phyloP scores from a whole-genome alignment of 305 asterid genomes.

The Fraxinus latifolia region DNA sequence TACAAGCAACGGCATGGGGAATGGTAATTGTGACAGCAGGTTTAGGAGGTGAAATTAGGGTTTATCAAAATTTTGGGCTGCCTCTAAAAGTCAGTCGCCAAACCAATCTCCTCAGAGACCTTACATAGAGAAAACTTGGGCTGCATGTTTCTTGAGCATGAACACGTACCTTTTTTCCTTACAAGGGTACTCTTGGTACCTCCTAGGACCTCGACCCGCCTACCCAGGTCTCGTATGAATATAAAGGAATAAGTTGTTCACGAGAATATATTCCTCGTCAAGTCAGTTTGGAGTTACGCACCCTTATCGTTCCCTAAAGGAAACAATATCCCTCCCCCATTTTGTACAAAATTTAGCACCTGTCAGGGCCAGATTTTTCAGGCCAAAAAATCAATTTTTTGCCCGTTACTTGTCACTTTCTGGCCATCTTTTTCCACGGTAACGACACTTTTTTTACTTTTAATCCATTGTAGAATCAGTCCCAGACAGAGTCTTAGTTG shows the following conservation, averaged over 20 bases:
- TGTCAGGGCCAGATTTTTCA: no score
- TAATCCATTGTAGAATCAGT: no score
- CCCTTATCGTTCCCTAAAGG: background rate
- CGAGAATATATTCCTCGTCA: background rate
- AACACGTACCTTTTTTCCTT: background rate
- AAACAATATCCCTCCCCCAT: background rate
- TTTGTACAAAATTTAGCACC: background rate
- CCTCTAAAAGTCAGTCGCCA: conserved; percentile 70
- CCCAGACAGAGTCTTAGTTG: no score
- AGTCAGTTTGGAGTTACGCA: background rate
- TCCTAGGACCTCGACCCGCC: background rate
- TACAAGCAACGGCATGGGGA: conserved; percentile 96
- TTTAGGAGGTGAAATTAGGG: conserved; percentile 76
- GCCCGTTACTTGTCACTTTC: no score
- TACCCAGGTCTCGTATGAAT: background rate
- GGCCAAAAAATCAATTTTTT: no score
- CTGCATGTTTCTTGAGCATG: background rate
- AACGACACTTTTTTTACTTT: no score
- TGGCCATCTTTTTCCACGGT: no score
- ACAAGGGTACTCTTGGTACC: background rate
- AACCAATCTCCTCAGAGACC: conserved; percentile 52
- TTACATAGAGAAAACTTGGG: conserved; percentile 9
- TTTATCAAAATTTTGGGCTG: conserved; percentile 83
- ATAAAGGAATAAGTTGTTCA: background rate
- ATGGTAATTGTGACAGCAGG: conserved; percentile 77